A percentile compares a stretch with the other conserved stretches of the same genome.
phyloP scores from a whole-genome alignment of 2,329 filamentous ascomycete species.

The Pseudocercospora vitis region DNA sequence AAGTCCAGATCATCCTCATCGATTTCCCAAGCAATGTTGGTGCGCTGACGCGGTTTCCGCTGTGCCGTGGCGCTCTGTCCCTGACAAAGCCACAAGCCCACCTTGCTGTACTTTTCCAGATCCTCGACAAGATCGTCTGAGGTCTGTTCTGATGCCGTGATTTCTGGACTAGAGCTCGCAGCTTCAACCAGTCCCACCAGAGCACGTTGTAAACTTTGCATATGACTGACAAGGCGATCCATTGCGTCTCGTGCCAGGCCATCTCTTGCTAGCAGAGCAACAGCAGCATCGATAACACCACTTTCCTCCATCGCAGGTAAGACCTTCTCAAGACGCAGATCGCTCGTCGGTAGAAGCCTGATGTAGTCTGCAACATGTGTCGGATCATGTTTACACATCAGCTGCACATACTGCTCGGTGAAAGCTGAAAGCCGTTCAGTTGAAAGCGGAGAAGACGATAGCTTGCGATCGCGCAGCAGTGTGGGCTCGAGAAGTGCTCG shows the following conservation, averaged over 20 bases:
- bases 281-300: constrained; percentile 87
- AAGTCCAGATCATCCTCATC: constrained; percentile 59
- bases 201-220: constrained; percentile 76
- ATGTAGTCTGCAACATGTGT: constrained; percentile 84
- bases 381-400: constrained; percentile 86
- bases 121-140: constrained; percentile 72
- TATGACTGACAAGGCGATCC: constrained; percentile 76
- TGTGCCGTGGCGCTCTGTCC: constrained; percentile 66
- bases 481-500: constrained; percentile 69
- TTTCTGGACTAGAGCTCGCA: constrained; percentile 57
- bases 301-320: constrained; percentile 85
- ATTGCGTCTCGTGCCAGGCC: constrained; percentile 82
- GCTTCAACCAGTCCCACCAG: constrained; percentile 71
- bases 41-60: constrained; percentile 36
- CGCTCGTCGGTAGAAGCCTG: constrained; percentile 69
- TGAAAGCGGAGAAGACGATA: constrained; percentile 33
- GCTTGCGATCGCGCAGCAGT: constrained; percentile 34
- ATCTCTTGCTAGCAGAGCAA: constrained; percentile 85
- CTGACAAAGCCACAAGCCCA: constrained; percentile 95
- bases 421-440: constrained; percentile 55
- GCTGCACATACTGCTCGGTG: constrained; percentile 78
- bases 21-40: constrained; percentile 45
- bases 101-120: constrained; percentile 83
- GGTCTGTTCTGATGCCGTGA: constrained; percentile 61
- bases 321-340: constrained; percentile 76